Evolutionary conservation across 179 eudicot species (phyloP), one percentile per base, ranked within the genome.

Genomic region (Amaranthus tricolor): DNA sequence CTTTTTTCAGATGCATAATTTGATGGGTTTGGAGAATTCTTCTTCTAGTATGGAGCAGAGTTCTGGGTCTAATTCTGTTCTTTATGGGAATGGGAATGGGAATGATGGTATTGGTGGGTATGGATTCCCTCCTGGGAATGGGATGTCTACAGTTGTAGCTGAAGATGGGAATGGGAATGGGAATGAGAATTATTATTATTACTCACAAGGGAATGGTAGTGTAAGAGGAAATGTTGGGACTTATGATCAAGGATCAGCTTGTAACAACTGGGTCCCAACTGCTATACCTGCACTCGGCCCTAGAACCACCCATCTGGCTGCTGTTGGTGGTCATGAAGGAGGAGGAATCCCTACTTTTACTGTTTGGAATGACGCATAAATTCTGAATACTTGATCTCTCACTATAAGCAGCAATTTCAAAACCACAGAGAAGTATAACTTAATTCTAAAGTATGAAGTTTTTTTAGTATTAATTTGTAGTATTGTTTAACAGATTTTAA

Each of bases 241-340:
- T 14, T 82, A 84, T 62, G 87, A 87, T 65, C 89, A 84, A 59
- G 84, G 85, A 24, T 75, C 90, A 4, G 72, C 82, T 45, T 86
- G 85, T 74, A 88, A 80, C 58, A 81, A 79, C 48, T 87, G 91
- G 92, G 85, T 90, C 66, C 92, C 96, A 0, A 89, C 92, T 0
- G 94, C 89, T 0, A 85, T 92, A 19, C 94, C 94, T 9, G 64
- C 89, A 19, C 78, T 82, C 16, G 82, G 71, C 2, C 66, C 85
- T 0, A 84, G 88, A 71, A 58, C 81, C 47, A 74, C 53, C 63
- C 80, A 62, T 60, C 59, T 85, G 78, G 86, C 78, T 0, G 83
- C 86, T 55, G 86, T 81, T 51, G 89, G 76, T 64, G 90, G 74
- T 51, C 68, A 52, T 17, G 79, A 49, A 0, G 78, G 73, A 6